These are phyloP conservation scores for Platismatia glauca DNA, from an alignment of 495 filamentous ascomycete genomes.

Conservation along the genomic window DNA sequence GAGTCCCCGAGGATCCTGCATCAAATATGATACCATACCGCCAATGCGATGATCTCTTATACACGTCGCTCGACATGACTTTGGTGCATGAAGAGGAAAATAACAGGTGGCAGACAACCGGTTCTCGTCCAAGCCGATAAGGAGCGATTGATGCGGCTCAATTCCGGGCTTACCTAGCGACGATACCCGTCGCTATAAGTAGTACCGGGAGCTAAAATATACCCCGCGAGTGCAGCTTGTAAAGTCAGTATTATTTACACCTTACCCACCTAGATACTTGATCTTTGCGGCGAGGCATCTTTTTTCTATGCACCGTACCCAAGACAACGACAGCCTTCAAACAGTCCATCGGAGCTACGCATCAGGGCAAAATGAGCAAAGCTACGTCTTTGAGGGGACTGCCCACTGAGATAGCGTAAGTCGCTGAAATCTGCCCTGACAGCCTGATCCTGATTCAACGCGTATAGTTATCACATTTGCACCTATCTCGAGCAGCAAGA, in stretches of 20 bases:
- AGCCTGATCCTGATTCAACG: neutral
- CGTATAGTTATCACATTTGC: slow-evolving; percentile 25
- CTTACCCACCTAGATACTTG: no score
- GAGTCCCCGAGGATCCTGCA: slow-evolving; percentile 74
- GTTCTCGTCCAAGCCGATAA: slow-evolving; percentile 2
- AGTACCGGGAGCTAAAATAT: neutral
- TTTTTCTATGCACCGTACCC: neutral
- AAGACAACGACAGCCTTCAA: neutral
- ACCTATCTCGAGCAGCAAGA: slow-evolving; percentile 23
- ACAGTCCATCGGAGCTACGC: neutral
- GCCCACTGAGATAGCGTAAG: slow-evolving; percentile 29
- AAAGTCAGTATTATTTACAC: no score
- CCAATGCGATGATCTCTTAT: slow-evolving; percentile 25
- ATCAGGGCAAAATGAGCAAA: slow-evolving; percentile 2
- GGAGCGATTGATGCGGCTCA: slow-evolving; percentile 10
- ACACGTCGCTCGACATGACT: slow-evolving; percentile 9
- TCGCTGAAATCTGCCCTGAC: neutral
- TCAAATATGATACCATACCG: slow-evolving; percentile 60
- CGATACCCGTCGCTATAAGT: slow-evolving; percentile 1
- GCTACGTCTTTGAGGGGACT: slow-evolving; percentile 9
- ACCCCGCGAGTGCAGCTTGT: neutral
- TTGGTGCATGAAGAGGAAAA: neutral
- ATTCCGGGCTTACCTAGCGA: no score
- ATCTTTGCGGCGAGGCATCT: no score
- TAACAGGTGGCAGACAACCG: neutral